Percentiles rank a stretch among this genome's conserved stretches.
Evolutionary conservation across 2,329 filamentous ascomycete species (phyloP).

Genomic region (Neospermospora avenae): DNA sequence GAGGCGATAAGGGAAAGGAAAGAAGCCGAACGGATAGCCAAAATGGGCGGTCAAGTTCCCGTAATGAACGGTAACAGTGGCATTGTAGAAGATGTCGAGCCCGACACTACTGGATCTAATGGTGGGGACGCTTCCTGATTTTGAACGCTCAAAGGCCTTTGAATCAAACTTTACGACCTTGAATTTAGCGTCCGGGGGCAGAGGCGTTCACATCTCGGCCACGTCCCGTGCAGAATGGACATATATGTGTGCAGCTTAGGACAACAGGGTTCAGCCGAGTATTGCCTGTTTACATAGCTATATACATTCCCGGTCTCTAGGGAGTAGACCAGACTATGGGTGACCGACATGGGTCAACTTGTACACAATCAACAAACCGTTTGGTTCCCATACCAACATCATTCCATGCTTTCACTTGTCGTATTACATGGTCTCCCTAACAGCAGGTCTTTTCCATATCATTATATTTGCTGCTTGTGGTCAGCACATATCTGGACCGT

Average conservation of each 20-base stretch:
- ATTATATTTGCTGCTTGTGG: neutral
- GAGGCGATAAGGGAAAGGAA: slow-evolving; percentile 69
- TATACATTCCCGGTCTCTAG: neutral
- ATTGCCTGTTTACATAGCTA: neutral
- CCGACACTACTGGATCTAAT: slow-evolving; percentile 4
- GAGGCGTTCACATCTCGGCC: neutral
- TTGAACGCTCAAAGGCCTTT: neutral
- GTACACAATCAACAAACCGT: slow-evolving; percentile 1
- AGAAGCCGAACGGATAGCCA: slow-evolving; percentile 66
- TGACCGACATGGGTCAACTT: neutral
- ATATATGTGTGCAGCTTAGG: neutral
- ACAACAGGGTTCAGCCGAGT: neutral
- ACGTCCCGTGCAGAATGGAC: neutral
- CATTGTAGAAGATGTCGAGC: neutral
- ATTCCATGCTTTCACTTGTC: neutral
- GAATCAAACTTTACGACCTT: slow-evolving; percentile 7
- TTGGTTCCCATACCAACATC: neutral
- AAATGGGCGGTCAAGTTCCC: neutral
- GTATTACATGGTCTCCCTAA: neutral
- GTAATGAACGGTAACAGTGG: slow-evolving; percentile 7
- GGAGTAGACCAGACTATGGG: neutral
- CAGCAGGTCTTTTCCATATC: slow-evolving; percentile 13
- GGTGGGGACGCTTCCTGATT: neutral
- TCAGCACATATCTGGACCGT: neutral
- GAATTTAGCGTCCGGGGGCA: slow-evolving; percentile 13